These are phyloP conservation scores for Saccharum hybrid DNA, from an alignment of 202 grass and related monocot genomes.

Conservation along the genomic window DNA sequence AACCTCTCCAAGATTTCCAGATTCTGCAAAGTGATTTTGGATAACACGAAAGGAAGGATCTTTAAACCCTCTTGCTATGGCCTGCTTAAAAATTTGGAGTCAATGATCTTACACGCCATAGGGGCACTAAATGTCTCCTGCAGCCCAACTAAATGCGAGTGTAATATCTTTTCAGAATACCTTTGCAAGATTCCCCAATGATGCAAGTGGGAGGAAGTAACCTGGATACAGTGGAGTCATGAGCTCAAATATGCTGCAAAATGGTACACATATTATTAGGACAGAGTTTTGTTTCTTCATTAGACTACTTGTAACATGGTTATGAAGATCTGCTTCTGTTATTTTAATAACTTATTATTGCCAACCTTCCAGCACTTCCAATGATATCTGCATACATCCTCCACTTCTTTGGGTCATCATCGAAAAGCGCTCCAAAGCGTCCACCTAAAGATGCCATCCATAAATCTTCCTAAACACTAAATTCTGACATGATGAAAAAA, in stretches of 20 bases:
- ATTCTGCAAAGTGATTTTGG: slow-evolving; percentile 88
- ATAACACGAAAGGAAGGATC: slow-evolving; percentile 93
- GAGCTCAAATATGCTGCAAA: slow-evolving; percentile 86
- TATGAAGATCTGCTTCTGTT: slow-evolving; percentile 28
- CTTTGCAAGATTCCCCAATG: slow-evolving; percentile 90
- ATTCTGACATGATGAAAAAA: slow-evolving; percentile 26
- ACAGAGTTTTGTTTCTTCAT: slow-evolving; percentile 31
- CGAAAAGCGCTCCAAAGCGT: slow-evolving; percentile 85
- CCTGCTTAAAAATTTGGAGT: slow-evolving; percentile 57
- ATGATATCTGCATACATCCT: slow-evolving; percentile 98
- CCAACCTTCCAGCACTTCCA: slow-evolving; percentile 92
- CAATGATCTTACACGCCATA: slow-evolving; percentile 33
- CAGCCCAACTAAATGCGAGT: neutral
- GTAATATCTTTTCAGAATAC: slow-evolving; percentile 52
- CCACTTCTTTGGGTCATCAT: slow-evolving; percentile 95
- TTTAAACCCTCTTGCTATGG: slow-evolving; percentile 83
- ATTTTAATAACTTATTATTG: slow-evolving; percentile 29
- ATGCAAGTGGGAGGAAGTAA: slow-evolving; percentile 93
- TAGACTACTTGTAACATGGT: slow-evolving; percentile 24
- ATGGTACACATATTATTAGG: slow-evolving; percentile 37
- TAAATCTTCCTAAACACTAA: slow-evolving; percentile 33
- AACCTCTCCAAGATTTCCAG: slow-evolving; percentile 90
- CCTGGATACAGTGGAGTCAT: slow-evolving; percentile 79
- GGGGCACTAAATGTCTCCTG: neutral
- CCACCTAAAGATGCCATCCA: slow-evolving; percentile 65